Percentiles rank a stretch among this genome's conserved stretches.
Conservation (phyloP, 768 basidiomycete species). For the Sarcomyxa edulis region DNA sequence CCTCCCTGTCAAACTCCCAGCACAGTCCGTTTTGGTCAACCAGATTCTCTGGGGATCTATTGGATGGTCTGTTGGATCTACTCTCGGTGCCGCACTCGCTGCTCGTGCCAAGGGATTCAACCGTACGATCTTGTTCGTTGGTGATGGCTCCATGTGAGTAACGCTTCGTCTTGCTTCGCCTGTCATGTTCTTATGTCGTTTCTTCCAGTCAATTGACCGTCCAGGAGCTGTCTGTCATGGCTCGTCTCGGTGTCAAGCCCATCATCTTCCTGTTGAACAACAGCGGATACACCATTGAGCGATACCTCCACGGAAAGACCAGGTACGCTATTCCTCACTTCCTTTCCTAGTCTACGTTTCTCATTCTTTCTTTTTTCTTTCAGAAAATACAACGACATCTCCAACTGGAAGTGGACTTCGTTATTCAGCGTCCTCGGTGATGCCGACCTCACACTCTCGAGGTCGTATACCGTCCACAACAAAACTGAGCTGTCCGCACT, state of each 20-base stretch:
- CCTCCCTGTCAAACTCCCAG: slow-evolving; percentile 73
- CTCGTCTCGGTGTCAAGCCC: slow-evolving; percentile 65
- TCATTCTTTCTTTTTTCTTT: slow-evolving; percentile 3
- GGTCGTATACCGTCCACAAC: slow-evolving; percentile 62
- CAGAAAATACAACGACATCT: slow-evolving; percentile 85
- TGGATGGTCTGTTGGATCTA: slow-evolving; percentile 78
- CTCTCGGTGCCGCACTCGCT: slow-evolving; percentile 77
- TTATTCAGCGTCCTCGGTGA: slow-evolving; percentile 60
- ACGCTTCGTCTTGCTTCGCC: slow-evolving; percentile 7
- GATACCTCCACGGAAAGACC: slow-evolving; percentile 61
- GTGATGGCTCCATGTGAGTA: slow-evolving; percentile 75
- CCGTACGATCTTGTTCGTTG: slow-evolving; percentile 79
- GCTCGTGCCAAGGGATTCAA: slow-evolving; percentile 57
- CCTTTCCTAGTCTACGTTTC: background rate
- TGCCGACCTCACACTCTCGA: slow-evolving; percentile 39
- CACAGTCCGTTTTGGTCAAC: slow-evolving; percentile 56
- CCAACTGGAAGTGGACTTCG: slow-evolving; percentile 70
- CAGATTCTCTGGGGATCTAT: slow-evolving; percentile 93
- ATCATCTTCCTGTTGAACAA: slow-evolving; percentile 85
- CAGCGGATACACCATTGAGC: slow-evolving; percentile 84
- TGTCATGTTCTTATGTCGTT: slow-evolving; percentile 5
- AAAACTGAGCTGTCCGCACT: slow-evolving; percentile 65
- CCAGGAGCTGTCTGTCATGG: slow-evolving; percentile 85
- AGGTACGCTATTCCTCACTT: slow-evolving; percentile 25
- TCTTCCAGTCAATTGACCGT: slow-evolving; percentile 61